A percentile compares a stretch with the other conserved stretches of the same genome.
These are phyloP conservation scores for Leccinum pellstonianum DNA, from an alignment of 768 basidiomycete genomes.

Conservation along the genomic window DNA sequence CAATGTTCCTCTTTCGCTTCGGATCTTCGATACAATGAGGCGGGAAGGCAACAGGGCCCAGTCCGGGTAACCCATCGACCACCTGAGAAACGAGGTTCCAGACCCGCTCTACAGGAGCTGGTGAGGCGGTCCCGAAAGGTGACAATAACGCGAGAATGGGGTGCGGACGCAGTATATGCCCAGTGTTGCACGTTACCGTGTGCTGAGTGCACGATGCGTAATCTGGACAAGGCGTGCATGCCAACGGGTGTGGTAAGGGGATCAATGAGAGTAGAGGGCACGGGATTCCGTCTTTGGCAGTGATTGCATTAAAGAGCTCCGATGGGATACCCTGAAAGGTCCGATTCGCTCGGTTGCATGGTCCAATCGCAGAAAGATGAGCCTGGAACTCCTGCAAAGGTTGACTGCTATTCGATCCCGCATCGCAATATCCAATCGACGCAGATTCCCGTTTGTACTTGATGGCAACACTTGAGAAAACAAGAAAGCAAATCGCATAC, in stretches of 20 bases:
- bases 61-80: constrained; percentile 69
- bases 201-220: constrained; percentile 61
- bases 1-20: constrained; percentile 68
- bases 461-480: constrained; percentile 35
- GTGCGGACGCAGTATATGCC: constrained; percentile 65
- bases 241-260: constrained; percentile 55
- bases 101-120: constrained; percentile 38
- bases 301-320: constrained; percentile 26
- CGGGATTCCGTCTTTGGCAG: constrained; percentile 33
- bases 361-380: constrained; percentile 45
- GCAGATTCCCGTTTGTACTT: constrained; percentile 68
- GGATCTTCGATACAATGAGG: constrained; percentile 79
- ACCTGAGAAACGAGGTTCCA: constrained; percentile 48
- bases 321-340: constrained; percentile 42
- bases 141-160: constrained; percentile 48
- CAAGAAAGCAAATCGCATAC: constrained; percentile 35
- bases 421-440: constrained; percentile 74
- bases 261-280: constrained; percentile 58
- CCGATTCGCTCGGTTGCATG: constrained; percentile 57
- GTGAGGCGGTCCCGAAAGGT: constrained; percentile 38
- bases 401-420: constrained; percentile 57
- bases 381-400: constrained; percentile 49
- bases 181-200: constrained; percentile 62
- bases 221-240: constrained; percentile 72
- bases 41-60: constrained; percentile 76